Conservation (phyloP, 805 yeast genomes). For the Candida montana region DNA sequence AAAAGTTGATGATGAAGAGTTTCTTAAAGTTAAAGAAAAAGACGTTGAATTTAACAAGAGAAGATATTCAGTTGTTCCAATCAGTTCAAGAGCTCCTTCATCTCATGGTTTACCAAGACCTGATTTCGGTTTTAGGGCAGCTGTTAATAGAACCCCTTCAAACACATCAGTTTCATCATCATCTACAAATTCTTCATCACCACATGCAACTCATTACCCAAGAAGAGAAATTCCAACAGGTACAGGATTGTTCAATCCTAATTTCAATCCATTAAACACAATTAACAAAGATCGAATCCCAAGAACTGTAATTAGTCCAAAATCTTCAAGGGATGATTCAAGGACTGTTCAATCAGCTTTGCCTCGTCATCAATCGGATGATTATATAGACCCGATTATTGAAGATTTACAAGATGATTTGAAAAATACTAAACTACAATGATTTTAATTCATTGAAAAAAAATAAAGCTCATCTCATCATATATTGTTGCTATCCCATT, state of each 20-base stretch:
- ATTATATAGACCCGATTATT: constrained; percentile 3
- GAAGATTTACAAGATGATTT: constrained; percentile 4
- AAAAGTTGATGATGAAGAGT: constrained; percentile 44
- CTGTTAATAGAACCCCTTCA: constrained; percentile 3
- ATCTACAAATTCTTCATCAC: not conserved
- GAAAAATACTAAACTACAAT: not conserved
- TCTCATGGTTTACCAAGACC: constrained; percentile 2
- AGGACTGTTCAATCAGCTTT: not conserved
- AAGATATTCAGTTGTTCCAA: constrained; percentile 69
- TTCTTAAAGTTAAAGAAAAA: constrained; percentile 47
- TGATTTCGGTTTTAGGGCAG: not conserved
- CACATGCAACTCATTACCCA: not conserved
- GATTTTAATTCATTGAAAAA: no score
- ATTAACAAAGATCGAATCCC: constrained; percentile 4
- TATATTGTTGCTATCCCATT: no score
- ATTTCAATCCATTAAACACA: not conserved
- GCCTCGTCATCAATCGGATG: not conserved
- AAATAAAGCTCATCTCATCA: no score
- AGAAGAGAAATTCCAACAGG: not conserved
- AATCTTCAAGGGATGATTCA: constrained; percentile 1
- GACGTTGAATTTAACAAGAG: constrained; percentile 67
- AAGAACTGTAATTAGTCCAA: not conserved
- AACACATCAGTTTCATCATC: constrained; percentile 1
- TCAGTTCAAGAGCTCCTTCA: constrained; percentile 5
- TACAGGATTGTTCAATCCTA: constrained; percentile 2